These are phyloP conservation scores for Calonectria leucothoes DNA, from an alignment of 2,329 filamentous ascomycete species.

Conservation along the genomic window DNA sequence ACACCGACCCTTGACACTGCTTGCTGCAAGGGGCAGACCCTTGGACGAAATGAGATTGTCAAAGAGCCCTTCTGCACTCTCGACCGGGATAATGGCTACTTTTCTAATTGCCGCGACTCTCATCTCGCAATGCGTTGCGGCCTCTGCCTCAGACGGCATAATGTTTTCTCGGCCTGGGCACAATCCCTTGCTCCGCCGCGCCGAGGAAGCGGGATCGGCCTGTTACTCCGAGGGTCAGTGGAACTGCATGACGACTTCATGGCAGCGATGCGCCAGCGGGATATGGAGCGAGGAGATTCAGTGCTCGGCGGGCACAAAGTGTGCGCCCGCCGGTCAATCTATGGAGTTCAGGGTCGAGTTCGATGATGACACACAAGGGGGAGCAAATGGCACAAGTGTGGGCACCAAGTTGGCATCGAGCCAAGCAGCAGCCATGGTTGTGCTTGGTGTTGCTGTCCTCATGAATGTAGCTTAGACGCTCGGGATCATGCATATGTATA, in stretches of 20 bases:
- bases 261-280: constrained; percentile 63
- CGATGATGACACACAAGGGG: constrained; percentile 20
- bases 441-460: constrained; percentile 18
- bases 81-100: constrained; percentile 1
- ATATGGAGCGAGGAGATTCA: constrained; percentile 58
- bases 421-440: background rate
- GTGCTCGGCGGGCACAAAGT: constrained; percentile 58
- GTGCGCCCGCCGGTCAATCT: constrained; percentile 55
- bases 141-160: constrained; percentile 9
- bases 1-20: constrained; percentile 14
- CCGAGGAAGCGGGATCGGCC: constrained; percentile 48
- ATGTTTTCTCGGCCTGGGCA: background rate
- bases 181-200: constrained; percentile 29
- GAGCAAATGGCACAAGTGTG: constrained; percentile 6
- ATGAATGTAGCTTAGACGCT: background rate
- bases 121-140: constrained; percentile 4
- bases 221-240: constrained; percentile 63
- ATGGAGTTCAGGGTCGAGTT: constrained; percentile 9
- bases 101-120: constrained; percentile 25
- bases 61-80: background rate
- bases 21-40: constrained; percentile 4
- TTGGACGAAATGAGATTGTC: constrained; percentile 23
- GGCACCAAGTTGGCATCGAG: constrained; percentile 4
- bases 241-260: constrained; percentile 63
- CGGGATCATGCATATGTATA: background rate